Base-by-base conservation (phyloP, 2,329 filamentous ascomycete genomes). In the Alternaria infectoria region DNA sequence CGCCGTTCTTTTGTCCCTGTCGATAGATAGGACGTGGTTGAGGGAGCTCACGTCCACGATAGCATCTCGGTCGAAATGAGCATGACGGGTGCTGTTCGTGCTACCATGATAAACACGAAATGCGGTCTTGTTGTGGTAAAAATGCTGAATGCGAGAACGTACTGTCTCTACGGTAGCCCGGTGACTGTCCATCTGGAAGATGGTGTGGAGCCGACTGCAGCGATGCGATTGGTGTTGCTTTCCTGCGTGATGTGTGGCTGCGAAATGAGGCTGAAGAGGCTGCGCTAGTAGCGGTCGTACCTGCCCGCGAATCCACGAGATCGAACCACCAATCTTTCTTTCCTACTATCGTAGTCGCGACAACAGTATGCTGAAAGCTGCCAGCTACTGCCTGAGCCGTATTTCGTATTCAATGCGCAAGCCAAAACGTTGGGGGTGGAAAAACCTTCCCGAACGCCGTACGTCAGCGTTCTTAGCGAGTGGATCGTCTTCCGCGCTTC, bases 71-170 rank as follows among this genome's bases (percentile, higher is more conserved):
- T 77, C 69, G 60, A 79, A 77, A n/a, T 70, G 67, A 2, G 77
- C 75, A 61, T 85, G 84, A 1, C 91, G 88, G 13, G 91, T 93
- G 79, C 88, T 91, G 81, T 92, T 93, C 23, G 91, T 93, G 3
- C 89, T 88, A 69, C 91, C 91, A 79, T 93, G 91, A 72, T 89
- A 92, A 72, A 93, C 67, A 10, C 76, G 73, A 55, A 78, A 78
- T 2, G 75, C 67, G 3, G 67, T 73, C 50, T 72, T 74, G 19
- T 60, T 62, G 21, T 60, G 54, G 63, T 78, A 72, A 21, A 77
- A 77, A 9, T 74, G 65, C 10, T 67, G 59, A 9, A 77, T 67
- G 21, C 64, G 69, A 19, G 61, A 56, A 47, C 71, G 62, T 10
- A 79, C 60, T 17, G 47, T 51, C n/a, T 71, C 68, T 6, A 77